These are phyloP conservation scores for Aurifilum marmelostoma DNA, from an alignment of 2,329 filamentous ascomycete species.

Conservation along the genomic window DNA sequence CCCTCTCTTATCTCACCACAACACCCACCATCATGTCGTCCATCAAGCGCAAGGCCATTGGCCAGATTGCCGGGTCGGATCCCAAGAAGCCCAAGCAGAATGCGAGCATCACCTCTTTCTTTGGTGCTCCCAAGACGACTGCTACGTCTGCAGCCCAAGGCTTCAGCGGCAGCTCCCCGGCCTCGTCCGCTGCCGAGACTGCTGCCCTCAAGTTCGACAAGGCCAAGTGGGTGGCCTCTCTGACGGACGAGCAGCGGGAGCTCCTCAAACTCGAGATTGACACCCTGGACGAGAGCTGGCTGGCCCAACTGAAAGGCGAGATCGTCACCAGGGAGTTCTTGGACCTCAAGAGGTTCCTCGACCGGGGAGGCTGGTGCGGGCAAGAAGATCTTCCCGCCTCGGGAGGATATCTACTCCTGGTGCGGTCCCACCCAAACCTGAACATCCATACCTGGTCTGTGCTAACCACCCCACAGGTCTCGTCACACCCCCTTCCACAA, in stretches of 20 bases:
- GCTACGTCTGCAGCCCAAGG: conserved; percentile 34
- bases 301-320: conserved; percentile 86
- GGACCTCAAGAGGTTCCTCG: conserved; percentile 83
- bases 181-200: conserved; percentile 35
- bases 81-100: conserved; percentile 75
- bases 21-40: conserved; percentile 50
- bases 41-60: conserved; percentile 69
- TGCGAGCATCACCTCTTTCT: conserved; percentile 87
- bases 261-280: conserved; percentile 89
- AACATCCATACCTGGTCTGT: not conserved
- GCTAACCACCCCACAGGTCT: conserved; percentile 67
- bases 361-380: conserved; percentile 73
- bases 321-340: conserved; percentile 79
- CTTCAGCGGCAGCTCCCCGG: conserved; percentile 25
- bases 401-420: conserved; percentile 93
- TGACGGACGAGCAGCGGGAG: conserved; percentile 80
- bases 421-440: conserved; percentile 46
- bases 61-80: conserved; percentile 50
- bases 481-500: conserved; percentile 85
- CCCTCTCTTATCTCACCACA: conserved; percentile 25
- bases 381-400: conserved; percentile 84
- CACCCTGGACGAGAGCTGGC: conserved; percentile 89
- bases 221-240: conserved; percentile 79
- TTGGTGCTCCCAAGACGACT: conserved; percentile 67
- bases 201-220: conserved; percentile 74